Base-by-base conservation (phyloP, 2,329 filamentous ascomycete genomes). In the Colletotrichum sp. region DNA sequence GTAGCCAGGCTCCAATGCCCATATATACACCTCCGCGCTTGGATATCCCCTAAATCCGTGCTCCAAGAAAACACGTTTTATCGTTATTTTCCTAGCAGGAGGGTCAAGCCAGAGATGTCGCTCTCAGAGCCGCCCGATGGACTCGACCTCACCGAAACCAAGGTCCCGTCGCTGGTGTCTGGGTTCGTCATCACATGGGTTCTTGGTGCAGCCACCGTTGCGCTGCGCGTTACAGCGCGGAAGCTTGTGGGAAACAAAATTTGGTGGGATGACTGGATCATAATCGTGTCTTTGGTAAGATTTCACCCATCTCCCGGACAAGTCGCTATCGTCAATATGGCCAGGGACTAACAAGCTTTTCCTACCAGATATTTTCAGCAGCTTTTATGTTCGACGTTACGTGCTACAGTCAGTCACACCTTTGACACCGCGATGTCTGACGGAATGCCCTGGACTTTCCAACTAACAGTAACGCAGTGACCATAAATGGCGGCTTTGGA, bases 251-350 rank as follows among this genome's bases (percentile, higher is more conserved):
- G 70, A 1, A 66, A 77, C 15, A 15, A 30, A 5, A 69, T 81
- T 1, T 81, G 80, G 80, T 49, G 76, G 62, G 81, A 82, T 21
- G 81, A 81, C 52, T 82, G 77, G 75, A 68, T 82, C 55, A 79
- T 81, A 18, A 59, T 80, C 16, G 64, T 72, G 7, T 65, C 80
- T 8, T n/a, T 81, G 75, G 81, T 81, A 76, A 10, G 73, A 49
- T 12, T 49, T 49, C 9, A 21, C 0, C 18, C 39, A 49, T 49
- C 18, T 28, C 60, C 24, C 7, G 9, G 8, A 9, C 26, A 28
- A 28, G 26, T 28, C 26, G 26, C 26, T 28, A 16, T 8, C 34
- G 9, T 9, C 36, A 7, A 13, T 57, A 18, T 24, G 10, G 39
- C 39, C 9, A 32, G 21, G 7, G 21, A 59, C 69, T 72, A 34